A percentile compares a stretch with the other conserved stretches of the same genome.
Evolutionary conservation across 768 basidiomycete species (phyloP).

Genomic region (Trametes meyenii): DNA sequence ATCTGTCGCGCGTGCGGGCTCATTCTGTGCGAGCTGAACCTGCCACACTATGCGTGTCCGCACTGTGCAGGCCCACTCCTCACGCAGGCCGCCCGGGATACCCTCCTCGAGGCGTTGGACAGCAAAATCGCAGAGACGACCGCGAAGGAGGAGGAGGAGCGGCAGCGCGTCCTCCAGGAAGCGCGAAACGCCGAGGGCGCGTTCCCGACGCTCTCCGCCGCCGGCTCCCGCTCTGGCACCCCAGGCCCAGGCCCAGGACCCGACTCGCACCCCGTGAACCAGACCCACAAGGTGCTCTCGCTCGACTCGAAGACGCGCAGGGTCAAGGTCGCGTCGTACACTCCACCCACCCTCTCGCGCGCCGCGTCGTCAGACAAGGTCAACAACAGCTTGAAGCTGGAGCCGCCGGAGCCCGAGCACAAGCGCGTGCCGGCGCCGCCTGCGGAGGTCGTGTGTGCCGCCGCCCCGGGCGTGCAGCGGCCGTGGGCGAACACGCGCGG

Average conservation of each 20-base stretch:
- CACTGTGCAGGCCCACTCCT: slow-evolving; percentile 48
- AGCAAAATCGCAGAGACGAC: slow-evolving; percentile 46
- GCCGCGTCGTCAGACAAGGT: slow-evolving; percentile 34
- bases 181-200: slow-evolving; percentile 56
- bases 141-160: slow-evolving; percentile 51
- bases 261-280: slow-evolving; percentile 35
- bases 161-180: slow-evolving; percentile 49
- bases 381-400: slow-evolving; percentile 35
- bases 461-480: slow-evolving; percentile 13
- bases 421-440: slow-evolving; percentile 45
- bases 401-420: slow-evolving; percentile 36
- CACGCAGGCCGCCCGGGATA: slow-evolving; percentile 33
- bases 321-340: slow-evolving; percentile 57
- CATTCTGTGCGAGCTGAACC: slow-evolving; percentile 61
- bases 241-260: slow-evolving; percentile 15
- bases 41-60: slow-evolving; percentile 57
- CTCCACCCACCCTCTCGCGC: slow-evolving; percentile 38
- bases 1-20: slow-evolving; percentile 63
- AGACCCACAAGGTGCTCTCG: slow-evolving; percentile 63
- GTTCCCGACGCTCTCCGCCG: slow-evolving; percentile 55
- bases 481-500: slow-evolving; percentile 27
- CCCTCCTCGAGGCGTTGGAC: slow-evolving; percentile 49
- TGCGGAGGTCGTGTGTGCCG: slow-evolving; percentile 31
- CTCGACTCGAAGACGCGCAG: slow-evolving; percentile 54
- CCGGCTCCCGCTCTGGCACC: slow-evolving; percentile 15